phyloP scores from a whole-genome alignment of 2,329 filamentous ascomycete species.

The Fusarium oxysporum region DNA sequence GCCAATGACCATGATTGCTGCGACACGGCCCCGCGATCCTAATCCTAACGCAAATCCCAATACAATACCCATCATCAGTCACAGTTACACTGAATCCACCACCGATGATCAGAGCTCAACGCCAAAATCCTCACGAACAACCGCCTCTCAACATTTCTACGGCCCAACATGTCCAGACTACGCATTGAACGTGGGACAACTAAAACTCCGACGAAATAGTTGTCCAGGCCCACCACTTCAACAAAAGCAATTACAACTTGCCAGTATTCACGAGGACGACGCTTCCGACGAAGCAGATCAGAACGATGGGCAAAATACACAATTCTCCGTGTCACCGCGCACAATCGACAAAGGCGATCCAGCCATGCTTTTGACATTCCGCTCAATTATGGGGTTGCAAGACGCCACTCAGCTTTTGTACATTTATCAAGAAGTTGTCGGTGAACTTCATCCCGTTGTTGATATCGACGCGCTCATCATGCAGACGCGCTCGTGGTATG shows the following conservation, averaged over 20 bases:
- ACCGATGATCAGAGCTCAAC: neutral
- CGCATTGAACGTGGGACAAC: constrained; percentile 42
- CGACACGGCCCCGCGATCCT: neutral
- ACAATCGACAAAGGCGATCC: constrained; percentile 17
- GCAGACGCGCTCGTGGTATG: constrained; percentile 22
- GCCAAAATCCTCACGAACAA: neutral
- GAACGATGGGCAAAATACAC: neutral
- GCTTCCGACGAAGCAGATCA: constrained; percentile 3
- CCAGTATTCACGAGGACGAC: constrained; percentile 27
- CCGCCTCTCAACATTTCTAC: constrained; percentile 34
- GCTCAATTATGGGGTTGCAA: constrained; percentile 14
- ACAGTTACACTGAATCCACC: neutral
- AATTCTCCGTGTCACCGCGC: neutral
- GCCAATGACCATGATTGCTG: neutral
- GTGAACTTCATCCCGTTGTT: constrained; percentile 26
- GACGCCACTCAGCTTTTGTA: constrained; percentile 22
- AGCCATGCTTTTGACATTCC: constrained; percentile 22
- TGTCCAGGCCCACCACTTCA: constrained; percentile 1
- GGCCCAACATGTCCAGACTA: constrained; percentile 46
- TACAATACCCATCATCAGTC: neutral
- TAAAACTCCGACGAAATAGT: constrained; percentile 29
- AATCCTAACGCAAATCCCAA: neutral
- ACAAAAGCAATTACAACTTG: constrained; percentile 24
- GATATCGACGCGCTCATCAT: constrained; percentile 12
- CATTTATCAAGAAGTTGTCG: constrained; percentile 25